Evolutionary conservation across 306 rosid genomes (phyloP).

Genomic region (Vigna nakashimae): DNA sequence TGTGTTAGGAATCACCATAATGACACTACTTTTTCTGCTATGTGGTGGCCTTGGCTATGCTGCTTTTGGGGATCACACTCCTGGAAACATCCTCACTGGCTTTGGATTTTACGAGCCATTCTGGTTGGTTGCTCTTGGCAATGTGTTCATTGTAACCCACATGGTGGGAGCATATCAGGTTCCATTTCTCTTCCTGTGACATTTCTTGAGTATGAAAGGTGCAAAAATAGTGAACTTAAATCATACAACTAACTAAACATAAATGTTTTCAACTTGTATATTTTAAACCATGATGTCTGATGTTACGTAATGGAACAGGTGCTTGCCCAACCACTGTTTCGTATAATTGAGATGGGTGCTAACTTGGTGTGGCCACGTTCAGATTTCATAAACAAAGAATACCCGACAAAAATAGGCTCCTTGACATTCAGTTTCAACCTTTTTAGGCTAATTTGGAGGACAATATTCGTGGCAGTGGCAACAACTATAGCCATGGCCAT

Average conservation of each 20-base stretch:
- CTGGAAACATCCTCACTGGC: constrained; percentile 71
- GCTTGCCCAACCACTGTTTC: constrained; percentile 60
- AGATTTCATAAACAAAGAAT: constrained; percentile 51
- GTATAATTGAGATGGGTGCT: constrained; percentile 58
- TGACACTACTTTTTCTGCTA: constrained; percentile 54
- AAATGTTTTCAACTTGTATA: constrained; percentile 40
- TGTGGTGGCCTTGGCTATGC: constrained; percentile 67
- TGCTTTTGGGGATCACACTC: constrained; percentile 69
- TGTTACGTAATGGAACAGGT: constrained; percentile 44
- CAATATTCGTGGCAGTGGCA: constrained; percentile 47
- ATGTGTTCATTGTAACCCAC: constrained; percentile 61
- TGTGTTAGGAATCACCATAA: constrained; percentile 52
- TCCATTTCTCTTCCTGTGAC: not conserved
- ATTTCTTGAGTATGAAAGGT: not conserved
- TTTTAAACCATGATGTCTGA: not conserved
- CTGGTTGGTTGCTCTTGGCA: constrained; percentile 65
- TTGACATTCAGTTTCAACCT: constrained; percentile 48
- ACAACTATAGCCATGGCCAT: constrained; percentile 55
- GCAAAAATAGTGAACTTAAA: not conserved
- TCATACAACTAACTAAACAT: not conserved
- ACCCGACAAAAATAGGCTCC: constrained; percentile 26
- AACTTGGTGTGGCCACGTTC: constrained; percentile 58
- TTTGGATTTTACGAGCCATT: constrained; percentile 64
- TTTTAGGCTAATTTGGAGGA: constrained; percentile 68
- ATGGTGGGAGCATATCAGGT: constrained; percentile 77